A percentile compares a stretch with the other conserved stretches of the same genome.
Conservation (phyloP, 1,284 basidiomycete genomes). For the Ustilago xerochloae region DNA sequence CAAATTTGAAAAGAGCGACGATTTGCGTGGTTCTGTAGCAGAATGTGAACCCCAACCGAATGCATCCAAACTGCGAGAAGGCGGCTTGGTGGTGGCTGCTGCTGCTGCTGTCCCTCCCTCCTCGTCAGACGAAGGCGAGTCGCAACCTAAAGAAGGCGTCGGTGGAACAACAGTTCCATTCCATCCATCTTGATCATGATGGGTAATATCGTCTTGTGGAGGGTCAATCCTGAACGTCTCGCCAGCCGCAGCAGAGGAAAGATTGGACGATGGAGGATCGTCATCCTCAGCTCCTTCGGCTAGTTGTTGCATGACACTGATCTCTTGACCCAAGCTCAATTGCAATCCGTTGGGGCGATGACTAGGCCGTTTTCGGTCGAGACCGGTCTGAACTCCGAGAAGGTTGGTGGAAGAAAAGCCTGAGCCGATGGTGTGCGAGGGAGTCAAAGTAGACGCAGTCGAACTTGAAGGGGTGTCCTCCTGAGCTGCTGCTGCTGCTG, state of each 20-base stretch:
- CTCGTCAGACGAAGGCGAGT: slow-evolving; percentile 35
- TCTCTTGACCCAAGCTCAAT: slow-evolving; percentile 45
- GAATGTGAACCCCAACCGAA: slow-evolving; percentile 36
- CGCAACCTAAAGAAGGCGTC: slow-evolving; percentile 39
- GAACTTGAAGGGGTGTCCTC: too few relatives aligned
- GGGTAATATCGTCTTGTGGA: slow-evolving; percentile 11
- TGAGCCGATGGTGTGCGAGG: slow-evolving; percentile 24
- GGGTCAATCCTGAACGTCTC: slow-evolving; percentile 27
- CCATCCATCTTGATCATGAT: slow-evolving; percentile 15
- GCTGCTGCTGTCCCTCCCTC: too few relatives aligned
- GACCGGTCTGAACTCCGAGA: slow-evolving; percentile 32
- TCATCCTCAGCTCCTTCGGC: slow-evolving; percentile 48
- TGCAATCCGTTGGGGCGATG: slow-evolving; percentile 51
- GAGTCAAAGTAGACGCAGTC: slow-evolving; percentile 3
- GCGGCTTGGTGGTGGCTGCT: slow-evolving; percentile 8
- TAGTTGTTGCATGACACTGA: slow-evolving; percentile 48
- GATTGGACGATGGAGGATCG: slow-evolving; percentile 16
- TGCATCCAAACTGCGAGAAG: slow-evolving; percentile 31
- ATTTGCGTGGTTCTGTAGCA: slow-evolving; percentile 13
- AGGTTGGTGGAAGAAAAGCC: slow-evolving; percentile 27
- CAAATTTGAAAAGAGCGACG: slow-evolving; percentile 34
- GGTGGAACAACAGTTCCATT: slow-evolving; percentile 45
- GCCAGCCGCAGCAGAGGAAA: slow-evolving; percentile 20
- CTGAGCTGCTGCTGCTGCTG: too few relatives aligned
- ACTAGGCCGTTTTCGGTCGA: slow-evolving; percentile 34